Evolutionary conservation across 1,284 basidiomycete genomes (phyloP).

Genomic region (Marasmius tenuissimus): DNA sequence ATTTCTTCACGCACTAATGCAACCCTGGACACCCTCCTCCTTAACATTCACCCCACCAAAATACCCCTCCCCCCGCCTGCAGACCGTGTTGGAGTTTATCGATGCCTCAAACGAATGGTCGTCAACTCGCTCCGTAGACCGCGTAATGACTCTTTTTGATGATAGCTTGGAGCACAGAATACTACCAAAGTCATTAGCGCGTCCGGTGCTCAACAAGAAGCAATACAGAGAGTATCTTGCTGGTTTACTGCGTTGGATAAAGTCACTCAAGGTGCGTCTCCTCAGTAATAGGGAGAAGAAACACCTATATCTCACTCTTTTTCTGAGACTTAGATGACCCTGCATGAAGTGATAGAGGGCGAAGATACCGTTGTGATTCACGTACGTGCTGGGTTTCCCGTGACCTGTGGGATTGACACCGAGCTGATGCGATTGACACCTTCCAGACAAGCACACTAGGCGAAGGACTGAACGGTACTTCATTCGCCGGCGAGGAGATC

Average conservation of each 20-base stretch:
- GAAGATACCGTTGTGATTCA: constrained; percentile 30
- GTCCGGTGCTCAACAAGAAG: constrained; percentile 35
- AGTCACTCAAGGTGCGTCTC: constrained; percentile 25
- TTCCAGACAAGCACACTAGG: constrained; percentile 27
- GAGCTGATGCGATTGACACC: not conserved
- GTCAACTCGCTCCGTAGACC: constrained; percentile 12
- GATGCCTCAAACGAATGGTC: constrained; percentile 28
- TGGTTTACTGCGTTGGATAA: constrained; percentile 27
- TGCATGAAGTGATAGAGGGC: constrained; percentile 35
- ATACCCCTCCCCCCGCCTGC: constrained; percentile 31
- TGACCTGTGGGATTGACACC: not conserved
- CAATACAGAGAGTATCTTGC: constrained; percentile 32
- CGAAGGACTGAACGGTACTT: constrained; percentile 26
- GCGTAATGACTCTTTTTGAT: constrained; percentile 29
- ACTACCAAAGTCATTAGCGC: constrained; percentile 31
- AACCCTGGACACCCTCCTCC: constrained; percentile 12
- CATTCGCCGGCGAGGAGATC: constrained; percentile 33
- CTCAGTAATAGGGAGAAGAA: not conserved
- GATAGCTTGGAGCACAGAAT: constrained; percentile 33
- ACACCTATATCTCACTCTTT: not conserved
- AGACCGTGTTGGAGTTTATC: constrained; percentile 28
- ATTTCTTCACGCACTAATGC: not conserved
- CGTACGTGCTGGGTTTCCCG: constrained; percentile 21
- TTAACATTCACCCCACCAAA: constrained; percentile 20
- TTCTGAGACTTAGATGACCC: constrained; percentile 21